These are phyloP conservation scores for Fraxinus americana DNA, from an alignment of 257 asterid species.

Conservation along the genomic window DNA sequence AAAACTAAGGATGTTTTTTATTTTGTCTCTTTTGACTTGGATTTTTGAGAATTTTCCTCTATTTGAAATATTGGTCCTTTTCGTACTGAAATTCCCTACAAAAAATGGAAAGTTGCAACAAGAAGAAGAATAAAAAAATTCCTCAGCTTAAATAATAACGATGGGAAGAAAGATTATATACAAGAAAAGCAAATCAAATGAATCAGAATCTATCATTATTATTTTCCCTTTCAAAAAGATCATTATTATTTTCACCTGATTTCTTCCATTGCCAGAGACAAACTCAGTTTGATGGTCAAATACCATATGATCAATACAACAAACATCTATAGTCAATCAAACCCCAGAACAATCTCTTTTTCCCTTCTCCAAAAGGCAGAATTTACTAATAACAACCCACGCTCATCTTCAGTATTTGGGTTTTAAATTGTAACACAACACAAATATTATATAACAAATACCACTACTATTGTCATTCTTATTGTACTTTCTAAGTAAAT, in stretches of 20 bases:
- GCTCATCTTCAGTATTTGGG: slow-evolving; percentile 5
- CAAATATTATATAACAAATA: neutral
- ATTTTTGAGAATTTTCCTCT: too few species aligned
- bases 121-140: too few species aligned
- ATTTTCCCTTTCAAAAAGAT: too few species aligned
- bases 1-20: too few species aligned
- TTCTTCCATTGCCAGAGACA: too few species aligned
- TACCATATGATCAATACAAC: neutral
- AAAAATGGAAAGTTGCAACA: too few species aligned
- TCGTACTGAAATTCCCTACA: too few species aligned
- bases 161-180: neutral
- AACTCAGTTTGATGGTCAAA: slow-evolving; percentile 2
- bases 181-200: neutral
- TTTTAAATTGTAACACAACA: neutral
- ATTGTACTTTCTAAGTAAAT: neutral
- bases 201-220: neutral
- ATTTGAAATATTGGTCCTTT: too few species aligned
- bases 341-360: neutral
- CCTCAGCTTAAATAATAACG: neutral
- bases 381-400: neutral
- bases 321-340: neutral
- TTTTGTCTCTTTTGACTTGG: too few species aligned
- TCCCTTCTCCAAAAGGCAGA: neutral
- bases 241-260: too few species aligned
- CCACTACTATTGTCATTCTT: neutral